Conservation (phyloP, 2,329 filamentous ascomycete species). For the Xylaria hypoxylon region DNA sequence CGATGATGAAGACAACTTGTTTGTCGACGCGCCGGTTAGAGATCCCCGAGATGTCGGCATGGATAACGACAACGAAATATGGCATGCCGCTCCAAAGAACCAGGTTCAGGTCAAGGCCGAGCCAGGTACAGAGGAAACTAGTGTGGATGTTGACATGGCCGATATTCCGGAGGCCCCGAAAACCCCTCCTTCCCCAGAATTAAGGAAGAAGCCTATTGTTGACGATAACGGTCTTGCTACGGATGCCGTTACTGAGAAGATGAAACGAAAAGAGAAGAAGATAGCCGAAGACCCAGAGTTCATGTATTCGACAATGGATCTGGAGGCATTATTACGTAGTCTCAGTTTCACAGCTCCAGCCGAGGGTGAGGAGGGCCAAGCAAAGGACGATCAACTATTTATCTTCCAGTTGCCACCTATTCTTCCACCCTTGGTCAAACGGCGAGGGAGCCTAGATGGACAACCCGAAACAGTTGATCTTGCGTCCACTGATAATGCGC, state of each 20-base stretch:
- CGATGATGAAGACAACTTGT: slow-evolving; percentile 60
- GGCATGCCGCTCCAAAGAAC: slow-evolving; percentile 55
- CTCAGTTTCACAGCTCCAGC: slow-evolving; percentile 48
- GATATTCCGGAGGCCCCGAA: slow-evolving; percentile 55
- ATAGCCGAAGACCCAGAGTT: slow-evolving; percentile 49
- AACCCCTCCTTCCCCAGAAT: slow-evolving; percentile 50
- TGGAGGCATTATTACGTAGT: slow-evolving; percentile 50
- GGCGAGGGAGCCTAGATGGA: slow-evolving; percentile 39
- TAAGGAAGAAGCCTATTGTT: slow-evolving; percentile 49
- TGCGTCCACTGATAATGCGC: slow-evolving; percentile 25
- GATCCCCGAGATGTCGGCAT: slow-evolving; percentile 46
- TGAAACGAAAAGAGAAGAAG: slow-evolving; percentile 49
- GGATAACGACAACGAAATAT: slow-evolving; percentile 55
- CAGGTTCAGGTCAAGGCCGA: slow-evolving; percentile 59
- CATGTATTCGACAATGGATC: slow-evolving; percentile 44
- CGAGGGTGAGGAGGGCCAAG: slow-evolving; percentile 41
- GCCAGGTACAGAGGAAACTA: slow-evolving; percentile 54
- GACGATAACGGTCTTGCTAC: slow-evolving; percentile 35
- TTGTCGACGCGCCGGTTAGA: slow-evolving; percentile 55
- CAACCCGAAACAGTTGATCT: slow-evolving; percentile 46
- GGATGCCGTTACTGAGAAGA: slow-evolving; percentile 46
- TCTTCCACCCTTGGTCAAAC: slow-evolving; percentile 65
- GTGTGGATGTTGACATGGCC: slow-evolving; percentile 55
- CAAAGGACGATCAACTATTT: slow-evolving; percentile 67
- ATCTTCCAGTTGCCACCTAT: slow-evolving; percentile 74